A percentile compares a stretch with the other conserved stretches of the same genome.
These are phyloP conservation scores for Massariosphaeria phaeospora DNA, from an alignment of 495 filamentous ascomycete species.

Conservation along the genomic window DNA sequence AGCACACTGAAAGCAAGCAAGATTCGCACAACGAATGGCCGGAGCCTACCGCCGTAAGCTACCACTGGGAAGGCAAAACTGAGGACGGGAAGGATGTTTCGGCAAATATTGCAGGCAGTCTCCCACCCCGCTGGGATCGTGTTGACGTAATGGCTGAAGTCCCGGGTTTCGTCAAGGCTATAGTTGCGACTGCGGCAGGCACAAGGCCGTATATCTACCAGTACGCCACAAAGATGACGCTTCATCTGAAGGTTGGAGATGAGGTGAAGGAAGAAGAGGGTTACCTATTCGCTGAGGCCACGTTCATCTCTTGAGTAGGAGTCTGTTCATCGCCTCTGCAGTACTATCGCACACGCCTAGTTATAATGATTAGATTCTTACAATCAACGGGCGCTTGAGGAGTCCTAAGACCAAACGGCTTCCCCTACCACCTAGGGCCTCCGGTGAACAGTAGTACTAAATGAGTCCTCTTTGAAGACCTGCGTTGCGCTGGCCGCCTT, in stretches of 20 bases:
- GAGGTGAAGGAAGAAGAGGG: conserved; percentile 73
- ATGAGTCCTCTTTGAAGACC: neutral
- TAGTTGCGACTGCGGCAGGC: conserved; percentile 79
- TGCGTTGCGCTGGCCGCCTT: neutral
- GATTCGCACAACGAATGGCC: conserved; percentile 85
- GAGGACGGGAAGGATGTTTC: conserved; percentile 67
- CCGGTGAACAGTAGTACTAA: too few relatives aligned
- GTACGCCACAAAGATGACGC: conserved; percentile 63
- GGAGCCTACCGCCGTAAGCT: conserved; percentile 70
- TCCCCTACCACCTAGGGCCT: neutral
- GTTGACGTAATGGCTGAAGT: conserved; percentile 96
- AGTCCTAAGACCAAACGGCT: conserved; percentile 13
- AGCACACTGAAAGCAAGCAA: conserved; percentile 60
- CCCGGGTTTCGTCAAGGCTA: conserved; percentile 87
- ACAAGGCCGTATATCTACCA: conserved; percentile 97
- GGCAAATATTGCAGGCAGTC: conserved; percentile 61
- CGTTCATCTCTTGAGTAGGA: conserved; percentile 77
- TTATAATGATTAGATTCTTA: conserved; percentile 19
- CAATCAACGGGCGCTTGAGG: conserved; percentile 25
- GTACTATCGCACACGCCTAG: conserved; percentile 12
- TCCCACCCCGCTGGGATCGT: conserved; percentile 71
- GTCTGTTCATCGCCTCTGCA: neutral
- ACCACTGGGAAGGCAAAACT: conserved; percentile 71
- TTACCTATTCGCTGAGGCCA: conserved; percentile 73
- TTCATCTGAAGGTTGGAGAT: conserved; percentile 81